These are phyloP conservation scores for Saccharomyces hybrid DNA, from an alignment of 1,139 yeast species.

Conservation along the genomic window DNA sequence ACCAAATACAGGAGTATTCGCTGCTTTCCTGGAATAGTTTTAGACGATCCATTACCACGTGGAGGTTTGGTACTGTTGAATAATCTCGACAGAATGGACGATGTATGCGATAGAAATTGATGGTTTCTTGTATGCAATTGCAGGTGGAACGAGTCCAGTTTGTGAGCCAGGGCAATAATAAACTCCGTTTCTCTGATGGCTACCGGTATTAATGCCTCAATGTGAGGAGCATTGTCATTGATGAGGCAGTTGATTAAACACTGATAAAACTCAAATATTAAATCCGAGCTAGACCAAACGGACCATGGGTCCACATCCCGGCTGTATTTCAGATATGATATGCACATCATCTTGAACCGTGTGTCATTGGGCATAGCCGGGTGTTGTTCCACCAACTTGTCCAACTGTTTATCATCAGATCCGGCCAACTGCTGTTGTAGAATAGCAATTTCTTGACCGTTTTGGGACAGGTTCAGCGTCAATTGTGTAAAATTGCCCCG, in stretches of 20 bases:
- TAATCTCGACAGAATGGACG: constrained; percentile 28
- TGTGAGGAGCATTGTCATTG: constrained; percentile 25
- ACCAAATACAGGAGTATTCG: constrained; percentile 25
- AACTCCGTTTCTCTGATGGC: constrained; percentile 22
- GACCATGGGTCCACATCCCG: constrained; percentile 32
- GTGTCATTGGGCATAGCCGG: neutral
- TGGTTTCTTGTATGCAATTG: constrained; percentile 17
- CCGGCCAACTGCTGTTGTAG: constrained; percentile 22
- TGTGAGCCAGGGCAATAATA: constrained; percentile 21
- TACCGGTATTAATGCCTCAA: constrained; percentile 21
- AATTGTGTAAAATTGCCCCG: neutral
- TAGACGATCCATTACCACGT: constrained; percentile 11
- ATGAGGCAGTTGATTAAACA: constrained; percentile 26
- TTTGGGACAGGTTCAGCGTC: constrained; percentile 8
- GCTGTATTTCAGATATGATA: constrained; percentile 23
- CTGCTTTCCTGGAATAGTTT: constrained; percentile 24
- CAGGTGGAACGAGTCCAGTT: constrained; percentile 20
- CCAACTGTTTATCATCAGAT: constrained; percentile 14
- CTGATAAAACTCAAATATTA: constrained; percentile 26
- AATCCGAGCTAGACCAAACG: constrained; percentile 27
- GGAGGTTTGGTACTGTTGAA: constrained; percentile 29
- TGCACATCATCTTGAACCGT: constrained; percentile 26
- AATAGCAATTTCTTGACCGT: constrained; percentile 23
- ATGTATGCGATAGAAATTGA: constrained; percentile 27
- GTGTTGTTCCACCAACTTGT: constrained; percentile 17